Evolutionary conservation across 2,329 filamentous ascomycete species (phyloP), one percentile per base, ranked within the genome.

Genomic region (Parastagonospora avenae): DNA sequence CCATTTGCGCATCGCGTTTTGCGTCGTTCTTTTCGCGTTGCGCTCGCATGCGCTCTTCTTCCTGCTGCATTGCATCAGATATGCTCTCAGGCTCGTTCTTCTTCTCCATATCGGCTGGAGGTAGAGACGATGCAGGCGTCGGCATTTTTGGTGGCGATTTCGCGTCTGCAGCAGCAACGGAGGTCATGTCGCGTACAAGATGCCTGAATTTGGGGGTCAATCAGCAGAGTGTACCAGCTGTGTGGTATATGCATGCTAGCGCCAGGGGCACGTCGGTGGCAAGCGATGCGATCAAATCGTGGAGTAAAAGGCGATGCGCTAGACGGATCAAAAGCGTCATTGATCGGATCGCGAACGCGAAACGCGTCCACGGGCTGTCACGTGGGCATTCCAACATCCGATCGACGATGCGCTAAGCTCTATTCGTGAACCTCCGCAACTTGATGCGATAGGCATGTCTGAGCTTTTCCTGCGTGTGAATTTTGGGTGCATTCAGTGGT

Each of bases 1-100:
- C 76, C 50, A 81, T 56, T 58, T 76, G 60, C 30, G 70, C 67
- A 16, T 79, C 74, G 37, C 73, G 75, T 64, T 77, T 77, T 55
- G 70, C 72, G 48, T 81, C 78, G 53, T 76, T 64, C 42, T 77
- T 76, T 42, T 74, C 69, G 47, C 77, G 73, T 33, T 71, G 66
- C 38, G 63, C 52, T 15, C 69, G 71, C 75, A 81, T 79, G 24
- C 71, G 67, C 45, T 76, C 73, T 52, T 81, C 79, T 53, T 81
- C 79, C 27, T 64, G 67, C 52, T 75, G 69, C 75, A 80, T 76
- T 19, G 71, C 63, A 44, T 74, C 66, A 5, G 76, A 74, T 1
- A 76, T 59, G 31, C 53, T 55, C 9, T 65, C 59, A 30, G 52
- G 41, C 15, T 66, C 62, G 32, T 47, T 55, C 6, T 66, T 57